These are phyloP conservation scores for Leucoagaricus sp. DNA, from an alignment of 1,284 basidiomycete genomes.

Conservation along the genomic window DNA sequence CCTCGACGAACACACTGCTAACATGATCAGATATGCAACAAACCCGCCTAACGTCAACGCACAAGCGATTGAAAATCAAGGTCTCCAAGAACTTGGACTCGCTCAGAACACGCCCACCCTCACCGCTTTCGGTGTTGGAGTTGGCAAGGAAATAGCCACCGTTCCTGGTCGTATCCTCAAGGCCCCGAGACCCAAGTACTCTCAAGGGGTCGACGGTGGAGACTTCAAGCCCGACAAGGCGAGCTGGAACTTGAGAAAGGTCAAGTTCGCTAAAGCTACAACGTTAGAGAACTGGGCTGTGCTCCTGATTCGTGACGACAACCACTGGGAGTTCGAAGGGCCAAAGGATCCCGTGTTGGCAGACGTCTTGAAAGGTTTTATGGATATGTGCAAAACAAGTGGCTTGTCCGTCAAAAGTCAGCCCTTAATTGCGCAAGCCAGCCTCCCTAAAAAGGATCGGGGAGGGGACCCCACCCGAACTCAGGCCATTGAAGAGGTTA, in stretches of 20 bases:
- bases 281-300: conserved; percentile 61
- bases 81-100: conserved; percentile 65
- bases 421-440: conserved; percentile 38
- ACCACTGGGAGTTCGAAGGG: conserved; percentile 48
- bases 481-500: conserved; percentile 40
- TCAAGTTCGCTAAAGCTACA: conserved; percentile 61
- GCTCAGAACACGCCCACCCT: conserved; percentile 37
- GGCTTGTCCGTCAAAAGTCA: conserved; percentile 55
- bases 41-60: conserved; percentile 70
- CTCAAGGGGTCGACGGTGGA: conserved; percentile 31
- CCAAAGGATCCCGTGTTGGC: conserved; percentile 49
- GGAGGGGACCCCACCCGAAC: conserved; percentile 48
- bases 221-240: conserved; percentile 58
- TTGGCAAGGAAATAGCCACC: conserved; percentile 68
- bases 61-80: conserved; percentile 52
- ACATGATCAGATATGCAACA: conserved; percentile 70
- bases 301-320: conserved; percentile 60
- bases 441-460: conserved; percentile 45
- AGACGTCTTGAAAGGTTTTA: conserved; percentile 49
- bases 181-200: conserved; percentile 59
- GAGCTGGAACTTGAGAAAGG: conserved; percentile 68
- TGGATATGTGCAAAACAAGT: conserved; percentile 54
- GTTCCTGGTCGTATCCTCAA: conserved; percentile 71
- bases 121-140: conserved; percentile 57
- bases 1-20: conserved; percentile 62